These are phyloP conservation scores for Tremella mesenterica DNA, from an alignment of 768 basidiomycete genomes.

Conservation along the genomic window DNA sequence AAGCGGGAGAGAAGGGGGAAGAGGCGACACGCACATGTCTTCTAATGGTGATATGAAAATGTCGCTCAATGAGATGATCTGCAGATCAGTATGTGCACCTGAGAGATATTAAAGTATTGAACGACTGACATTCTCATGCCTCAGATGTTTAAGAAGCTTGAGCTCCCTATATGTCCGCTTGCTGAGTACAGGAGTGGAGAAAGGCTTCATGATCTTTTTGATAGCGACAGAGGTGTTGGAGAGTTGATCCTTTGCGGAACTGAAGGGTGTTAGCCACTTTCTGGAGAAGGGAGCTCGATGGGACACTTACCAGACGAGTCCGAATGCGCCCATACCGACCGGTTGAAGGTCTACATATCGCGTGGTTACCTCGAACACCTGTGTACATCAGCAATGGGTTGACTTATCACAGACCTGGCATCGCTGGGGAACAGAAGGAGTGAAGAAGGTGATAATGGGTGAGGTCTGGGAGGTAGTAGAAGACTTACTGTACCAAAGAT, in stretches of 20 bases:
- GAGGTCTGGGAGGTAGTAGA: too few relatives aligned
- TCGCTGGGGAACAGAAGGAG: background rate
- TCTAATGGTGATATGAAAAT: conserved; percentile 99
- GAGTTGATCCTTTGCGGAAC: conserved; percentile 90
- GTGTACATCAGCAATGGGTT: too few relatives aligned
- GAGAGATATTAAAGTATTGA: background rate
- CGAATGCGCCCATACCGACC: conserved; percentile 99
- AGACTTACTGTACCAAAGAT: conserved; percentile 83
- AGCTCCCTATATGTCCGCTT: conserved; percentile 97
- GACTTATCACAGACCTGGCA: background rate
- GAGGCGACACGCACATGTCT: conserved; percentile 62
- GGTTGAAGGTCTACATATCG: conserved; percentile 99
- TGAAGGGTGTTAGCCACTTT: conserved; percentile 37
- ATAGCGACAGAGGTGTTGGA: conserved; percentile 90
- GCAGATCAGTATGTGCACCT: background rate
- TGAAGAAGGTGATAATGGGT: background rate
- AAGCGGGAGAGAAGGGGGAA: background rate
- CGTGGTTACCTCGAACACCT: conserved; percentile 71
- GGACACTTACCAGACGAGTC: conserved; percentile 78
- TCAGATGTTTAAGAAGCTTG: conserved; percentile 95
- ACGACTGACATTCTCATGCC: conserved; percentile 82
- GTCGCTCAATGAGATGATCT: conserved; percentile 98
- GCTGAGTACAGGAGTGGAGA: conserved; percentile 88
- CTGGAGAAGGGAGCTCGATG: background rate
- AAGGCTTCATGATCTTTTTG: conserved; percentile 99